A percentile compares a stretch with the other conserved stretches of the same genome.
Conservation (phyloP, 805 yeast genomes). For the Wickerhamia fluorescens region DNA sequence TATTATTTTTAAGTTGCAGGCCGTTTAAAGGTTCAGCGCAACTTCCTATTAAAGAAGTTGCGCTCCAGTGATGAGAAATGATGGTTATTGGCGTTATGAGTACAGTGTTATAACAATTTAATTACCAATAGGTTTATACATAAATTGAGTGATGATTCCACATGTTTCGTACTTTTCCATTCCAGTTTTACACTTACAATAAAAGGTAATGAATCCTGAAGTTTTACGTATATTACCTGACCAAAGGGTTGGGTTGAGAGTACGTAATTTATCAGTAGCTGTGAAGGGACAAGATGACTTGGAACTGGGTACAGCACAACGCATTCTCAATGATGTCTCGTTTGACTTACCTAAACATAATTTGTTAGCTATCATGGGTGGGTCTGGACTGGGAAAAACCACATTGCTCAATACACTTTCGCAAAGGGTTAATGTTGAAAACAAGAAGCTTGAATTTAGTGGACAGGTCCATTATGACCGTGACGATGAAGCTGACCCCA, state of each 20-base stretch:
- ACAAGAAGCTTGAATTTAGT: slow-evolving; percentile 32
- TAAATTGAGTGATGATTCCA: too few species aligned
- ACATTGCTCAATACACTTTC: slow-evolving; percentile 66
- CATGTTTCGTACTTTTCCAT: too few species aligned
- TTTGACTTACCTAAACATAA: slow-evolving; percentile 55
- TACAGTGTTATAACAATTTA: too few species aligned
- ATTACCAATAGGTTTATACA: too few species aligned
- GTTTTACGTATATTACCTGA: slow-evolving; percentile 4
- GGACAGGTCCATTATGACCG: slow-evolving; percentile 35
- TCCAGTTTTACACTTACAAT: too few species aligned
- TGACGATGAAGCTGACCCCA: neutral
- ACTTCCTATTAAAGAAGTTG: too few species aligned
- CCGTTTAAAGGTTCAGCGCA: too few species aligned
- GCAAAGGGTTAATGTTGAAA: slow-evolving; percentile 37
- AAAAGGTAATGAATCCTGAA: neutral
- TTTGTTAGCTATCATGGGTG: slow-evolving; percentile 77
- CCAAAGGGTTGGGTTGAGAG: slow-evolving; percentile 6
- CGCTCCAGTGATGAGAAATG: too few species aligned
- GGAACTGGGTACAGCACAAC: neutral
- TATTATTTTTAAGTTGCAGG: too few species aligned
- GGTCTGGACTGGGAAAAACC: slow-evolving; percentile 85
- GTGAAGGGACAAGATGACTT: slow-evolving; percentile 3
- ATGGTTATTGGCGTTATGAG: too few species aligned
- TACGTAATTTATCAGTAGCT: slow-evolving; percentile 6
- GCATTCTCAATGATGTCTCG: slow-evolving; percentile 40